Base-by-base conservation (phyloP, 192 early-diverging fungal genomes). In the Gonapodya prolifera region DNA sequence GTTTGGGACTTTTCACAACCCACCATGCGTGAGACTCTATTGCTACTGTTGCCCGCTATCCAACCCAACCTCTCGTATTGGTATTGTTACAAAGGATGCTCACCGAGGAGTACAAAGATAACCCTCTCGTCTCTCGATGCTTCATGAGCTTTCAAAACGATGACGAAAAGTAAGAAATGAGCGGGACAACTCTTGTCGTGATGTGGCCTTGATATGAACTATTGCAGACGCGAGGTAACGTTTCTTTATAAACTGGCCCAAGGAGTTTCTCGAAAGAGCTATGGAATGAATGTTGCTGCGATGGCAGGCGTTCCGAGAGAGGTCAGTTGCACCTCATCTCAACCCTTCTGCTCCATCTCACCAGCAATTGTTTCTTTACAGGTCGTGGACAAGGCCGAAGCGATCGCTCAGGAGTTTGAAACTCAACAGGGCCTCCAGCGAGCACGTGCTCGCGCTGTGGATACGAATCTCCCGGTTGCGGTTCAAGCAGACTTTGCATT, bases 231-330 rank as follows among this genome's bases (percentile, higher is more conserved):
- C 35, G 87, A 93, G n/a, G 93, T 99, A 23, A 95, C 94, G 0
- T 99, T 99, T 83, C 80, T 99, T 76, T 99, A 99, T 82, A 94
- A 95, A 75, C 80, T 99, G 35, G 85, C 87, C 8, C 77, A 83
- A 29, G 98, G 98, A 16, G 90, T 91, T 0, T 97, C 94, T 78
- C 92, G 92, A 45, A 94, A 94, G 83, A 95, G 94, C 30, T 96
- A 95, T 80, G 98, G 98, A 70, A 98, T 98, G 96, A 98, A 98
- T 77, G 96, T 98, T 0, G 98, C 98, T 1, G 86, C 85, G n/a
- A 98, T 98, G 93, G 98, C 96, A 0, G 95, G 95, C 2, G 88
- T 99, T 17, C 95, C 95, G 0, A 33, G 83, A 31, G 34, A 79
- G 1, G 89, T 96, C 70, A 88, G 1, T 76, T 78, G 0, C 33